Evolutionary conservation across 331 rosid genomes (phyloP), one percentile per base, ranked within the genome.

Genomic region (Quercus tomentella): DNA sequence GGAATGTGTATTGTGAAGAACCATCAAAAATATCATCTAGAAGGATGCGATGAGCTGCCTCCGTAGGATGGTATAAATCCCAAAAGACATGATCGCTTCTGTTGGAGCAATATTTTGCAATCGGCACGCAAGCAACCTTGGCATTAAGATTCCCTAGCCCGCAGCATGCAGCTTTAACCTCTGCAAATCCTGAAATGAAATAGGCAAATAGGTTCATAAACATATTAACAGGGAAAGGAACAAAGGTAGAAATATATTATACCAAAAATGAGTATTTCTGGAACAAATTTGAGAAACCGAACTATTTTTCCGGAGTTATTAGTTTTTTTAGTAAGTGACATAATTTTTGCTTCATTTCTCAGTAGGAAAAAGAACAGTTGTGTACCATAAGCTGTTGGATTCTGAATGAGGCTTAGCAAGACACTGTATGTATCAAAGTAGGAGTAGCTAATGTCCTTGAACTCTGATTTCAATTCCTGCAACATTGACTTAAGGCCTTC

Each of bases 61-160:
- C 88, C 1, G 97, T 82, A 0, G 97, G 97, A 83, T 95, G 99
- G 80, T 43, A 92, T 66, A 74, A 78, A 80, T 95, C 97, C 93
- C 95, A 92, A 80, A 95, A 95, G 41, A 95, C 26, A 77, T 89
- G 91, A 65, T 84, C 84, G 10, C 82, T 77, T 86, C 96, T 92
- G 52, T 89, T 90, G 62, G 93, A 61, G 85, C 97, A 95, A 69
- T 77, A 85, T 7, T 23, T 37, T 8, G 94, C 75, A 76, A 89
- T 52, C 1, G 91, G 89, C 77, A 89, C 14, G 79, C 98, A 91
- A 23, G 90, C 87, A 80, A 41, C 76, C 31, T 52, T 35, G 31
- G 92, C 96, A 26, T 78, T 90, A 45, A 92, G 84, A 72, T 85
- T 79, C 4, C 97, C 96, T 0, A 84, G 74, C 56, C 98, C 97